Conservation (phyloP, 371 early-diverging fungal species). For the Rhizomucor pusillus region DNA sequence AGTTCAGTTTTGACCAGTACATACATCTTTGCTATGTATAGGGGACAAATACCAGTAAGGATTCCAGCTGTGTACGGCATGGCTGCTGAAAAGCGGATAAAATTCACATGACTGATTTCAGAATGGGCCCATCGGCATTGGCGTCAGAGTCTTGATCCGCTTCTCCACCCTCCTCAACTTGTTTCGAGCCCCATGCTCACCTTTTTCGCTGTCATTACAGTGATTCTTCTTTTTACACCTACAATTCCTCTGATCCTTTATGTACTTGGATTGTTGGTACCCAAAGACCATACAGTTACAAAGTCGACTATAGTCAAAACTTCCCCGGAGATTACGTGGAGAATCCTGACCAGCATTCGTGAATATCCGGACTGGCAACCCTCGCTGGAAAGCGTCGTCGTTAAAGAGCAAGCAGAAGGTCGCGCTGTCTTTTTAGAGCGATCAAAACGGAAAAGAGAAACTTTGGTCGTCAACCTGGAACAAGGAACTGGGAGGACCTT, state of each 20-base stretch:
- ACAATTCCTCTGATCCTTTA: constrained; percentile 13
- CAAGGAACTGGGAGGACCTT: constrained; percentile 25
- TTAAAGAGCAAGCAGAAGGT: constrained; percentile 6
- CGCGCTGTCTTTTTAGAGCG: constrained; percentile 24
- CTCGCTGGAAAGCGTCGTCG: constrained; percentile 27
- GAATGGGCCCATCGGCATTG: too few species aligned
- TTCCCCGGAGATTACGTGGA: constrained; percentile 31
- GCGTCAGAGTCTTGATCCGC: background rate
- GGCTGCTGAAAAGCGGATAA: too few species aligned
- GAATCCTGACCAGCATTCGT: constrained; percentile 36
- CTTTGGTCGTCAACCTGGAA: constrained; percentile 27
- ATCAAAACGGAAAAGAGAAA: constrained; percentile 22
- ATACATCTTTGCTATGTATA: too few species aligned
- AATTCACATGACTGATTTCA: too few species aligned
- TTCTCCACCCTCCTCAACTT: too few species aligned
- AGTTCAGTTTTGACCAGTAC: too few species aligned
- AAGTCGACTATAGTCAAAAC: constrained; percentile 16
- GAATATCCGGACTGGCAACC: constrained; percentile 41
- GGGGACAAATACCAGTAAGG: constrained; percentile 10
- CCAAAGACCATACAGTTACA: constrained; percentile 16
- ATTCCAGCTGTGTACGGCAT: constrained; percentile 7
- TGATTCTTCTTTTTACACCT: too few species aligned
- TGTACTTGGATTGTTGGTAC: constrained; percentile 15
- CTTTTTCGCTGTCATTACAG: too few species aligned
- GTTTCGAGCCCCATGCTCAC: too few species aligned